phyloP scores from a whole-genome alignment of 768 basidiomycete genomes.

The Auricularia sp. region DNA sequence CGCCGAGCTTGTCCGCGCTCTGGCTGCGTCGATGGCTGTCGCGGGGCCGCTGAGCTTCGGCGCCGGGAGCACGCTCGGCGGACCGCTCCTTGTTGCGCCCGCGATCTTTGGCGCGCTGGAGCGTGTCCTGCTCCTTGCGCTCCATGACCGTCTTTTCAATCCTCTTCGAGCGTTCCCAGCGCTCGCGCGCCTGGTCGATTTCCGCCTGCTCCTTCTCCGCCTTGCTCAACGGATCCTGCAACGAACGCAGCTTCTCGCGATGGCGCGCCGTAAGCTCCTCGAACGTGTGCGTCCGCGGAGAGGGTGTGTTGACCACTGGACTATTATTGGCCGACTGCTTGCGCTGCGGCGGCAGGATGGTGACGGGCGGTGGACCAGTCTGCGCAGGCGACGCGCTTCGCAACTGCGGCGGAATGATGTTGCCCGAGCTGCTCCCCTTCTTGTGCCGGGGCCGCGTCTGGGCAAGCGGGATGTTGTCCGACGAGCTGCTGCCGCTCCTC shows the following conservation, averaged over 20 bases:
- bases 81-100: conserved; percentile 38
- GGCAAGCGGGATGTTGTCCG: not conserved
- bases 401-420: not conserved
- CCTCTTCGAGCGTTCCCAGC: conserved; percentile 74
- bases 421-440: conserved; percentile 4
- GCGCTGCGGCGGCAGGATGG: conserved; percentile 37
- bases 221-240: conserved; percentile 79
- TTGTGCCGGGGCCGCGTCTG: not conserved
- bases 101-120: conserved; percentile 39
- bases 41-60: conserved; percentile 9
- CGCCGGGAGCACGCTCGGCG: conserved; percentile 16
- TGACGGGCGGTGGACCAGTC: conserved; percentile 21
- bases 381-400: not conserved
- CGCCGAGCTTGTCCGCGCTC: conserved; percentile 54
- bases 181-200: conserved; percentile 59
- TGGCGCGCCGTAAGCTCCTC: conserved; percentile 84
- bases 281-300: conserved; percentile 59
- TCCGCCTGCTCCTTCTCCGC: conserved; percentile 71
- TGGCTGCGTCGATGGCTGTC: conserved; percentile 40
- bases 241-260: conserved; percentile 67
- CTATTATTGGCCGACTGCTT: conserved; percentile 22
- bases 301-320: conserved; percentile 39
- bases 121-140: conserved; percentile 57
- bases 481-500: conserved; percentile 4
- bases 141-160: conserved; percentile 67